Conservation (phyloP, 1,284 basidiomycete genomes). For the Coriolopsis trogii region DNA sequence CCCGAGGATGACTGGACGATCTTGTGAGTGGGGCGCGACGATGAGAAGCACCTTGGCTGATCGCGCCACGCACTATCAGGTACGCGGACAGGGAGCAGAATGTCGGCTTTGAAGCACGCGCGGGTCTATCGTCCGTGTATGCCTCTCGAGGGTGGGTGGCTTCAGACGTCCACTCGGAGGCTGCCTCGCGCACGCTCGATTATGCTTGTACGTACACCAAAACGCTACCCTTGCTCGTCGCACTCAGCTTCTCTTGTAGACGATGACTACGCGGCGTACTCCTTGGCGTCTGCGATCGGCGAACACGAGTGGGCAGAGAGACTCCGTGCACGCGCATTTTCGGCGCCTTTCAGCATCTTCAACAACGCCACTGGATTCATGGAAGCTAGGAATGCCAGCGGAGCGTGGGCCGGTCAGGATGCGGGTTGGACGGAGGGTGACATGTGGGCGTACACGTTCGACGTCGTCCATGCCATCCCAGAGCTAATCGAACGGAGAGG, state of each 20-base stretch:
- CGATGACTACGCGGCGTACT: constrained; percentile 75
- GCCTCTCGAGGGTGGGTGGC: constrained; percentile 74
- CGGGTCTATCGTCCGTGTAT: constrained; percentile 75
- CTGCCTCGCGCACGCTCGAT: constrained; percentile 78
- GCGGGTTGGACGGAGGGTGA: constrained; percentile 84
- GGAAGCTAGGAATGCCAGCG: constrained; percentile 73
- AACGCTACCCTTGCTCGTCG: neutral
- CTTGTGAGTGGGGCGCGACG: constrained; percentile 37
- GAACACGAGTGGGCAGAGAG: constrained; percentile 53
- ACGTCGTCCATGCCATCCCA: constrained; percentile 72
- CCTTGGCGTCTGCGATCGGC: constrained; percentile 57
- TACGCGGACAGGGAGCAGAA: constrained; percentile 80
- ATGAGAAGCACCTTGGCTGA: neutral
- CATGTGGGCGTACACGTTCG: constrained; percentile 83
- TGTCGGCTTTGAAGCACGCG: constrained; percentile 82
- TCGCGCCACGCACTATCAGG: constrained; percentile 33
- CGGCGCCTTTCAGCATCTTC: constrained; percentile 64
- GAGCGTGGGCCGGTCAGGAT: constrained; percentile 72
- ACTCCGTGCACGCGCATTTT: constrained; percentile 58
- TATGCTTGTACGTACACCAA: constrained; percentile 63
- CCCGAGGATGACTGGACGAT: constrained; percentile 64
- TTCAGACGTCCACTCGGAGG: constrained; percentile 78
- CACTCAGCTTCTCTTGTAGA: too few relatives aligned
- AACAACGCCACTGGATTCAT: constrained; percentile 78
- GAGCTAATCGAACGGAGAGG: constrained; percentile 66